Evolutionary conservation across 768 basidiomycete genomes (phyloP).

Genomic region (Termitomyces sp.): DNA sequence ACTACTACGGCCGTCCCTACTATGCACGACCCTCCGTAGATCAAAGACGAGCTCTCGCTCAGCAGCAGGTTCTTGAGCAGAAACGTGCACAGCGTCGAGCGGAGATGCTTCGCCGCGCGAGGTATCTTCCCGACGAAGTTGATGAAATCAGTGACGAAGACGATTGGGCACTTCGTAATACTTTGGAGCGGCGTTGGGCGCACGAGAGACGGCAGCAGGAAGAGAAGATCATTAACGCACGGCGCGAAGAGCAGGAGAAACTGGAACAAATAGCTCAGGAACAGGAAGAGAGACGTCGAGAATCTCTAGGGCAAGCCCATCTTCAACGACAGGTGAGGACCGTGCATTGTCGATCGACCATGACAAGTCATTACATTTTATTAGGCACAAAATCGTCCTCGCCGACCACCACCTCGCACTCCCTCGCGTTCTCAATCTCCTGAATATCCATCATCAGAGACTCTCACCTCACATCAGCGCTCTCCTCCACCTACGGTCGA

Average conservation of each 20-base stretch:
- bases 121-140: slow-evolving; percentile 29
- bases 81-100: slow-evolving; percentile 19
- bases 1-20: background rate
- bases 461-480: slow-evolving; percentile 2
- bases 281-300: slow-evolving; percentile 9
- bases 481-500: slow-evolving; percentile 4
- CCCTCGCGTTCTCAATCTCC: background rate
- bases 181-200: slow-evolving; percentile 21
- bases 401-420: background rate
- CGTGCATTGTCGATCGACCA: background rate
- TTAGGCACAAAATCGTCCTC: background rate
- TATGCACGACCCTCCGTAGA: slow-evolving; percentile 5
- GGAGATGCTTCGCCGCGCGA: slow-evolving; percentile 28
- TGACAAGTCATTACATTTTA: background rate
- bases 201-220: slow-evolving; percentile 21
- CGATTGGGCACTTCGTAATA: slow-evolving; percentile 28
- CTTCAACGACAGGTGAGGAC: slow-evolving; percentile 8
- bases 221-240: slow-evolving; percentile 7
- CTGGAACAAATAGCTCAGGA: slow-evolving; percentile 7
- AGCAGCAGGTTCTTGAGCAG: slow-evolving; percentile 13
- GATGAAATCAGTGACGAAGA: slow-evolving; percentile 25
- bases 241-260: slow-evolving; percentile 10
- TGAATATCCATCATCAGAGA: background rate
- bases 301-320: slow-evolving; percentile 9
- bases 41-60: slow-evolving; percentile 14